Evolutionary conservation across 2,329 filamentous ascomycete species (phyloP).

Genomic region (Penicillium sp.): DNA sequence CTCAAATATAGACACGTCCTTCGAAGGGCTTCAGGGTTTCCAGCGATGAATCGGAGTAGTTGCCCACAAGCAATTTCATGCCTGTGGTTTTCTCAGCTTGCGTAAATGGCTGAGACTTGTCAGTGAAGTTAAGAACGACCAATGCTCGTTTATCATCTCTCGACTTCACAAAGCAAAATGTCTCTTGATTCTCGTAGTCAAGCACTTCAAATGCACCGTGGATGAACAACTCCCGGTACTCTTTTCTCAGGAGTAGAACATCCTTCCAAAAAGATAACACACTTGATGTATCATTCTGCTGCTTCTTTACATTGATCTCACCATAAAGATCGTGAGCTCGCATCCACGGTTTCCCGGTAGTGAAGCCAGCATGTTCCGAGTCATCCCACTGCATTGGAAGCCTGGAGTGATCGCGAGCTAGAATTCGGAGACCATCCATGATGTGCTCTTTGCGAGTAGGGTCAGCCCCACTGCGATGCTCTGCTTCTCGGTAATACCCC

Average conservation of each 20-base stretch:
- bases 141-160: slow-evolving; percentile 15
- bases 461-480: slow-evolving; percentile 20
- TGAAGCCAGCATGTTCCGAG: slow-evolving; percentile 61
- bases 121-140: slow-evolving; percentile 21
- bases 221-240: slow-evolving; percentile 55
- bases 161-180: slow-evolving; percentile 23
- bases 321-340: slow-evolving; percentile 48
- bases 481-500: slow-evolving; percentile 47
- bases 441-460: slow-evolving; percentile 14
- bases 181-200: slow-evolving; percentile 21
- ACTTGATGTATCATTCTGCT: slow-evolving; percentile 45
- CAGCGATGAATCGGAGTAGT: slow-evolving; percentile 6
- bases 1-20: slow-evolving; percentile 21
- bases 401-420: slow-evolving; percentile 60
- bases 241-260: slow-evolving; percentile 55
- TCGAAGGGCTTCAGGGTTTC: slow-evolving; percentile 18
- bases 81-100: neutral
- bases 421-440: slow-evolving; percentile 48
- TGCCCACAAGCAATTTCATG: slow-evolving; percentile 21
- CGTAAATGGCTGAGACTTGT: slow-evolving; percentile 10
- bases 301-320: slow-evolving; percentile 51
- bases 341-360: slow-evolving; percentile 59
- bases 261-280: slow-evolving; percentile 61
- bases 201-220: slow-evolving; percentile 22
- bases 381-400: slow-evolving; percentile 67